Evolutionary conservation across 1,139 yeast genomes (phyloP).

Genomic region (Geotrichum europaeum): DNA sequence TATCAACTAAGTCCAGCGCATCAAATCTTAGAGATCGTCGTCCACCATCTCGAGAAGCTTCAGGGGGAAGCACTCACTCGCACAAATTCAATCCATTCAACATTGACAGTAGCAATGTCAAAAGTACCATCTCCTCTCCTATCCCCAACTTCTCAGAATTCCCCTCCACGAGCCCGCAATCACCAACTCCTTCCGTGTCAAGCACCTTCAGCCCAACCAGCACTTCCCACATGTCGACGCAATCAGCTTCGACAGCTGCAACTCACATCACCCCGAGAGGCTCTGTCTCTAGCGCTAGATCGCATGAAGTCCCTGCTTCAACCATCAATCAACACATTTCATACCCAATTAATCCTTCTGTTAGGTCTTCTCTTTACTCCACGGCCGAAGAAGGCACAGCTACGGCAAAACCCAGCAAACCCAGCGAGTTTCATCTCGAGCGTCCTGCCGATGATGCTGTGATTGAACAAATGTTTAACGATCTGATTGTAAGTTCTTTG

Average conservation of each 20-base stretch:
- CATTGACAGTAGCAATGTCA: background rate
- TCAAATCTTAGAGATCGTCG: slow-evolving; percentile 9
- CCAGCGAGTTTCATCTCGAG: slow-evolving; percentile 11
- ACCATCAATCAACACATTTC: slow-evolving; percentile 1
- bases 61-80: slow-evolving; percentile 7
- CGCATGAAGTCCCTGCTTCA: slow-evolving; percentile 10
- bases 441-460: slow-evolving; percentile 31
- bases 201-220: slow-evolving; percentile 11
- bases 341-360: background rate
- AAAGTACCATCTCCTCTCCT: slow-evolving; percentile 2
- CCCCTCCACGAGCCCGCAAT: background rate
- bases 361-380: slow-evolving; percentile 10
- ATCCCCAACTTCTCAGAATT: background rate
- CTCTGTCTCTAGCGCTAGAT: slow-evolving; percentile 11
- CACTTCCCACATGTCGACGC: slow-evolving; percentile 6
- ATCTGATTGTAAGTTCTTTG: slow-evolving; percentile 29
- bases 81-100: slow-evolving; percentile 1
- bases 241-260: slow-evolving; percentile 5
- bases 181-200: slow-evolving; percentile 6
- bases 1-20: slow-evolving; percentile 3
- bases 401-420: background rate
- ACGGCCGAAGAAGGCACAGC: slow-evolving; percentile 4
- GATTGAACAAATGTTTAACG: slow-evolving; percentile 36
- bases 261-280: slow-evolving; percentile 11
- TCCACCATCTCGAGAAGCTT: slow-evolving; percentile 11